phyloP scores from a whole-genome alignment of 2,329 filamentous ascomycete genomes.

The Intubia oerlemansii region DNA sequence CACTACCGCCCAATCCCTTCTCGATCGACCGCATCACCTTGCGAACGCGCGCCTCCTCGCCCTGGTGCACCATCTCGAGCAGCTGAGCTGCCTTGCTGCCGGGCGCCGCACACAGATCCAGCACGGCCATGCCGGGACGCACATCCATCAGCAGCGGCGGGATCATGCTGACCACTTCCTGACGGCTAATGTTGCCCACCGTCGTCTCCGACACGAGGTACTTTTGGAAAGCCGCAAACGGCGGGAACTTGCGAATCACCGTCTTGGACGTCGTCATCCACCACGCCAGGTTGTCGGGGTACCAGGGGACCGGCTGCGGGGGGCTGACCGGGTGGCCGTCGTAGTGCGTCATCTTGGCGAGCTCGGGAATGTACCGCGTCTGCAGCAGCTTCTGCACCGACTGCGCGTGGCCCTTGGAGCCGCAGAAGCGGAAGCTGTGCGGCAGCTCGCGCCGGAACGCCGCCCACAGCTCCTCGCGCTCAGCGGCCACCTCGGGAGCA shows the following conservation, averaged over 20 bases:
- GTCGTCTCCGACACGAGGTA: conserved; percentile 95
- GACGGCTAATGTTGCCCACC: conserved; percentile 90
- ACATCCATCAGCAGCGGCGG: conserved; percentile 86
- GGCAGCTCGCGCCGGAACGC: conserved; percentile 68
- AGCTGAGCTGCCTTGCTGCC: conserved; percentile 94
- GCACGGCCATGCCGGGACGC: conserved; percentile 71
- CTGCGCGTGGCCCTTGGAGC: conserved; percentile 87
- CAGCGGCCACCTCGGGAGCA: no score
- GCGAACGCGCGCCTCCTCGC: conserved; percentile 71
- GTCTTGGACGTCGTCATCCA: conserved; percentile 97
- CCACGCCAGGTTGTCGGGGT: conserved; percentile 88
- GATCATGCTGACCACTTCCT: conserved; percentile 98
- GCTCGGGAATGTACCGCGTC: conserved; percentile 75
- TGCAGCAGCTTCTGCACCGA: conserved; percentile 77
- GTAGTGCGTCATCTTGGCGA: conserved; percentile 60
- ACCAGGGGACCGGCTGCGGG: conserved; percentile 70
- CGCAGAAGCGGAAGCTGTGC: conserved; percentile 94
- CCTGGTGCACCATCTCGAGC: conserved; percentile 79
- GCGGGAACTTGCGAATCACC: conserved; percentile 77
- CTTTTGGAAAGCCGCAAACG: conserved; percentile 90
- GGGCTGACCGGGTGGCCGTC: conserved; percentile 69
- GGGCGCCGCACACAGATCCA: conserved; percentile 91
- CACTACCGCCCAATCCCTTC: conserved; percentile 31
- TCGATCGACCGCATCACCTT: conserved; percentile 39
- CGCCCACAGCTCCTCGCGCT: conserved; percentile 67